These are phyloP conservation scores for Cryptococcus wingfieldii DNA, from an alignment of 1,284 basidiomycete genomes.

Conservation along the genomic window DNA sequence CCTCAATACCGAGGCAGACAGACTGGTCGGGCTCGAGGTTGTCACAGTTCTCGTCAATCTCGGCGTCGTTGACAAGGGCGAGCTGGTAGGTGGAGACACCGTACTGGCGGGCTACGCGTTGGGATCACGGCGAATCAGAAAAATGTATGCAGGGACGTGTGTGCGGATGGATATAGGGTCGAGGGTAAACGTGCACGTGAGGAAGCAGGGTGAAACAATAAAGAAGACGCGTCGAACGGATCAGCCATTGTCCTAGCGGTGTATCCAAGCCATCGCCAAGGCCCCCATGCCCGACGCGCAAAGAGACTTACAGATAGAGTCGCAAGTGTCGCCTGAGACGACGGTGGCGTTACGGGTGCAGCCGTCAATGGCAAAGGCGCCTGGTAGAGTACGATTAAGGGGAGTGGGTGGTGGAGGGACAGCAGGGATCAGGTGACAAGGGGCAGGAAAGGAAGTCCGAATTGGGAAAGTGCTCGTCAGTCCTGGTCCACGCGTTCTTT, in stretches of 20 bases:
- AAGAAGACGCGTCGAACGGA: not conserved
- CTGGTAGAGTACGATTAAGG: slow-evolving; percentile 9
- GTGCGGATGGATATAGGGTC: not conserved
- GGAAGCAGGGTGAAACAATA: too few relatives aligned
- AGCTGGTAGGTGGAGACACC: slow-evolving; percentile 50
- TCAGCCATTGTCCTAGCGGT: slow-evolving; percentile 5
- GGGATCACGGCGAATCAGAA: not conserved
- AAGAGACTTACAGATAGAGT: slow-evolving; percentile 45
- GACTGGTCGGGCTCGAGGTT: slow-evolving; percentile 43
- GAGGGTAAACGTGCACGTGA: too few relatives aligned
- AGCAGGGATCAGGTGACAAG: not conserved
- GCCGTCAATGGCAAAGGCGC: slow-evolving; percentile 33
- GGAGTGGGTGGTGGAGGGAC: not conserved
- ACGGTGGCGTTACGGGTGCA: slow-evolving; percentile 48
- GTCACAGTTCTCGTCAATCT: slow-evolving; percentile 45
- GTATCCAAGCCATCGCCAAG: not conserved
- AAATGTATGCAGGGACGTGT: not conserved
- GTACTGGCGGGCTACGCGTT: slow-evolving; percentile 39
- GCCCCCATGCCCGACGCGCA: not conserved
- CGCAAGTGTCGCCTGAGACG: slow-evolving; percentile 46
- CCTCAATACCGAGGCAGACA: slow-evolving; percentile 46
- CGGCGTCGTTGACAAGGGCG: slow-evolving; percentile 46
- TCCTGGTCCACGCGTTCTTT: not conserved
- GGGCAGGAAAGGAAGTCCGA: not conserved
- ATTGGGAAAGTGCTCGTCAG: not conserved